Evolutionary conservation across 495 filamentous ascomycete genomes (phyloP).

Genomic region (Aspergillus funiculosus): DNA sequence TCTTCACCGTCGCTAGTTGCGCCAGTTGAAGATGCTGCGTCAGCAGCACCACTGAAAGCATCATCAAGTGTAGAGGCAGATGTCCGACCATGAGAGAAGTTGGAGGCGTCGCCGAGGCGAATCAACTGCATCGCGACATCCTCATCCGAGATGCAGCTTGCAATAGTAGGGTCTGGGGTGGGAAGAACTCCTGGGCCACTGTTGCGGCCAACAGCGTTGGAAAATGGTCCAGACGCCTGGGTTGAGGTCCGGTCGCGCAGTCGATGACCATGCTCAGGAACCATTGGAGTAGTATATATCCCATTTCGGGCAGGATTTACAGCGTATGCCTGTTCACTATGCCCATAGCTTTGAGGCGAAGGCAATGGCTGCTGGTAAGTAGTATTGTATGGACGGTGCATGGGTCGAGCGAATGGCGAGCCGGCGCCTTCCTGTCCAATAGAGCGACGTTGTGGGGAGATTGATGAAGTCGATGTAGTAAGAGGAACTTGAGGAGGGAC

Average conservation of each 20-base stretch:
- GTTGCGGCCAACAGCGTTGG: constrained; percentile 35
- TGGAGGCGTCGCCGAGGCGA: constrained; percentile 85
- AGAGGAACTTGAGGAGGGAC: constrained; percentile 89
- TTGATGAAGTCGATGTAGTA: constrained; percentile 80
- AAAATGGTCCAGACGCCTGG: constrained; percentile 30
- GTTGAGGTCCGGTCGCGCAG: constrained; percentile 52
- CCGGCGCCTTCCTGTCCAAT: constrained; percentile 52
- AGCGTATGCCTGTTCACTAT: constrained; percentile 45
- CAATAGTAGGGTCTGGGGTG: constrained; percentile 89
- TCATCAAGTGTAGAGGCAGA: constrained; percentile 94
- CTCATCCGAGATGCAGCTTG: constrained; percentile 93
- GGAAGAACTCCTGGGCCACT: constrained; percentile 61
- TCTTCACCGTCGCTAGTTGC: constrained; percentile 75
- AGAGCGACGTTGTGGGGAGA: constrained; percentile 80
- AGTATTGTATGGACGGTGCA: constrained; percentile 70
- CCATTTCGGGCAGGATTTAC: constrained; percentile 32
- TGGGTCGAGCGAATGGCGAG: constrained; percentile 64
- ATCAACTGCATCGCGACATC: constrained; percentile 96
- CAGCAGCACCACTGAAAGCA: constrained; percentile 80
- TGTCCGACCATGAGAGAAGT: constrained; percentile 80
- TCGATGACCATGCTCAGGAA: constrained; percentile 56
- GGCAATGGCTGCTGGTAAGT: constrained; percentile 64
- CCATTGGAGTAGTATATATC: constrained; percentile 50
- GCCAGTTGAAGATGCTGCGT: constrained; percentile 76
- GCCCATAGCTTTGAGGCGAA: constrained; percentile 70